These are phyloP conservation scores for Oldenlandia corymbosa DNA, from an alignment of 257 asterid genomes.

Conservation along the genomic window DNA sequence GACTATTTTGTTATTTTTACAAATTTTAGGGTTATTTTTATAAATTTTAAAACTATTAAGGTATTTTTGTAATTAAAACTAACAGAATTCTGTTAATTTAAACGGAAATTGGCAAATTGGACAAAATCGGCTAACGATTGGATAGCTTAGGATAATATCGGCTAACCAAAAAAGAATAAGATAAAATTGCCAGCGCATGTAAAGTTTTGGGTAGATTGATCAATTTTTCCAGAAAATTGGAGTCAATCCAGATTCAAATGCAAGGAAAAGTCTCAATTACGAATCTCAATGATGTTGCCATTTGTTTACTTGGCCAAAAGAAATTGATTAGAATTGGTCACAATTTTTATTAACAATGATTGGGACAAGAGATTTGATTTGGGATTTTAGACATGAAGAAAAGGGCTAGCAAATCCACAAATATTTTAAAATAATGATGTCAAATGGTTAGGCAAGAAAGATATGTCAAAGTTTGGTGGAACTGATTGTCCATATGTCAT, in stretches of 20 bases:
- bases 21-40: too few species aligned
- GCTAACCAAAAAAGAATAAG: too few species aligned
- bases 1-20: too few species aligned
- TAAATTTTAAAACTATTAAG: too few species aligned
- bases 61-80: too few species aligned
- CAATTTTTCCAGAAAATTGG: too few species aligned
- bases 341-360: not conserved
- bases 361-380: not conserved
- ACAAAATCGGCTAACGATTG: too few species aligned
- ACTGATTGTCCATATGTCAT: not conserved
- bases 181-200: too few species aligned
- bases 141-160: too few species aligned
- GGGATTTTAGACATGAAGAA: not conserved
- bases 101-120: too few species aligned
- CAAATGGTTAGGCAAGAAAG: constrained; percentile 3
- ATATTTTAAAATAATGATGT: not conserved
- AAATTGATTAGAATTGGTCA: not conserved
- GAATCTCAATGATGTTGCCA: not conserved
- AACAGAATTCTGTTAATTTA: too few species aligned
- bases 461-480: constrained; percentile 20
- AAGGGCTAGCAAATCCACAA: not conserved
- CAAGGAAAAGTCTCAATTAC: not conserved
- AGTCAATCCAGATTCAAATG: not conserved
- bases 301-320: not conserved
- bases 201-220: too few species aligned